These are phyloP conservation scores for Cyclotella atomus DNA, from an alignment of 108 stramenopile species.

Conservation along the genomic window DNA sequence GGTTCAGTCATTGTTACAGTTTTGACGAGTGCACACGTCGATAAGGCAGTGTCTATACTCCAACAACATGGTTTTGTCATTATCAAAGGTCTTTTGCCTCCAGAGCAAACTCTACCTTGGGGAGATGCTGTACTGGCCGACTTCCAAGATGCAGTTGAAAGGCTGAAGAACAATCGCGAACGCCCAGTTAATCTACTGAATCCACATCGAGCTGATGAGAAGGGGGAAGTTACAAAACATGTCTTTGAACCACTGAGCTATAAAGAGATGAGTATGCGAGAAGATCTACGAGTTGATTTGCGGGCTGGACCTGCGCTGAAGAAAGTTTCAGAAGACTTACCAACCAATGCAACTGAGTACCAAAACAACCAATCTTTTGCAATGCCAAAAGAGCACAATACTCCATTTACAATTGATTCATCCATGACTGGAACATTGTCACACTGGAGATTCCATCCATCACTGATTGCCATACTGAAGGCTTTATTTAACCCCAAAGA, in stretches of 20 bases:
- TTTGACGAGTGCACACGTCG: constrained; percentile 51
- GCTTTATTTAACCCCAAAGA: constrained; percentile 68
- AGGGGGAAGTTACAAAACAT: neutral
- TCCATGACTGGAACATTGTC: constrained; percentile 10
- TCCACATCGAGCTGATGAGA: constrained; percentile 50
- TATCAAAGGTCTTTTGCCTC: constrained; percentile 56
- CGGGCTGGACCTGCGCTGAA: constrained; percentile 66
- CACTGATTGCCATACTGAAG: constrained; percentile 64
- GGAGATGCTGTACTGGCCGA: constrained; percentile 65
- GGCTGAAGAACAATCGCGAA: constrained; percentile 45
- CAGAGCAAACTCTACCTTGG: constrained; percentile 58
- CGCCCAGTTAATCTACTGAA: constrained; percentile 68
- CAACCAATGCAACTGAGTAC: neutral
- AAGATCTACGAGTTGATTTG: constrained; percentile 83
- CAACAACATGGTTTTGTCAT: constrained; percentile 67
- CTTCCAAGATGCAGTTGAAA: constrained; percentile 59
- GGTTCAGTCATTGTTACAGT: constrained; percentile 34
- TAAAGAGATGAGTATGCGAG: constrained; percentile 86
- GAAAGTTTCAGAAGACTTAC: constrained; percentile 13
- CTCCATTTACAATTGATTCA: constrained; percentile 37
- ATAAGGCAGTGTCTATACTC: constrained; percentile 51
- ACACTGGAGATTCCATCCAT: constrained; percentile 64
- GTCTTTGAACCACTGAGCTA: constrained; percentile 67
- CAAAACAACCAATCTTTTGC: constrained; percentile 17
- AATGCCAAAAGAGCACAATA: constrained; percentile 3